These are phyloP conservation scores for Phialophora verrucosa DNA, from an alignment of 2,329 filamentous ascomycete species.

Conservation along the genomic window DNA sequence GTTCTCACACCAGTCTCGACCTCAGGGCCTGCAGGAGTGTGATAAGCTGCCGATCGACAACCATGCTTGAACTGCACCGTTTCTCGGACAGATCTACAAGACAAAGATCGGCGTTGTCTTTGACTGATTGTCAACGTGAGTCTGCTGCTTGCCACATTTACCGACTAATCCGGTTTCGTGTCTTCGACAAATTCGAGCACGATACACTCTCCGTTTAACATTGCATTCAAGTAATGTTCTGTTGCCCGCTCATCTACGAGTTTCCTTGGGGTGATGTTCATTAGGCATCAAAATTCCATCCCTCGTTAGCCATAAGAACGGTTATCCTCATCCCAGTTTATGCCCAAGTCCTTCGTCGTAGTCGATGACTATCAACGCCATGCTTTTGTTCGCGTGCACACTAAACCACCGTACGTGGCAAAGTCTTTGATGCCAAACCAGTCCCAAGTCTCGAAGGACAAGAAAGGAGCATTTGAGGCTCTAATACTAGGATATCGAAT, in stretches of 20 bases:
- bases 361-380: neutral
- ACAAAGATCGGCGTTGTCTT: neutral
- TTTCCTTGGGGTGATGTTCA: neutral
- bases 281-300: neutral
- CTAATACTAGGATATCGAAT: neutral
- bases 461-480: constrained; percentile 9
- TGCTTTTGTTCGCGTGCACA: neutral
- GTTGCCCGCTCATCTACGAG: neutral
- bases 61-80: neutral
- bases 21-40: neutral
- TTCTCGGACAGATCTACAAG: neutral
- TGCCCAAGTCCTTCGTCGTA: neutral
- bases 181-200: neutral
- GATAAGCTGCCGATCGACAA: neutral
- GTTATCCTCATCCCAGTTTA: neutral
- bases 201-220: neutral
- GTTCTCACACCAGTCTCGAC: neutral
- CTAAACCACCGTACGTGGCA: neutral
- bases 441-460: neutral
- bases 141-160: neutral
- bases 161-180: neutral
- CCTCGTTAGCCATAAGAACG: neutral
- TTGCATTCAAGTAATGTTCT: neutral
- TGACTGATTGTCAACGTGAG: neutral
- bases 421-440: neutral